A percentile compares a stretch with the other conserved stretches of the same genome.
Evolutionary conservation across 495 filamentous ascomycete species (phyloP).

Genomic region (Talaromyces adpressus): DNA sequence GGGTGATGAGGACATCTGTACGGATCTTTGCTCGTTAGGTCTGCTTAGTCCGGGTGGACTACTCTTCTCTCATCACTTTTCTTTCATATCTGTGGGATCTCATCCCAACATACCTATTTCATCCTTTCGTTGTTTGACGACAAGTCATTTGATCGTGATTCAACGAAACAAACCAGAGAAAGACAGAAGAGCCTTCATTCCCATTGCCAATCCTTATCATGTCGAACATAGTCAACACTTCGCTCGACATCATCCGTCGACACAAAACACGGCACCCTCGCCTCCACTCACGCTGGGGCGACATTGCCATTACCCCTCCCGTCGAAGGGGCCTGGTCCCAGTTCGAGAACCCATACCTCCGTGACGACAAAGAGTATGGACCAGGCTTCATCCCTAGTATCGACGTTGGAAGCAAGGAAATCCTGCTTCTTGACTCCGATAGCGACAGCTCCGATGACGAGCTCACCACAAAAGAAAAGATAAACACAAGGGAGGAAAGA

Average conservation of each 20-base stretch:
- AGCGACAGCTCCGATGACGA: conserved; percentile 11
- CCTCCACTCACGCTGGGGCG: conserved; percentile 35
- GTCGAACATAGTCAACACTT: conserved; percentile 23
- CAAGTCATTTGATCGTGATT: neutral
- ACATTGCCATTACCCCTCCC: conserved; percentile 29
- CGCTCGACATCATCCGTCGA: conserved; percentile 28
- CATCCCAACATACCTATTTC: neutral
- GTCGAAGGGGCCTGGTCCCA: conserved; percentile 38
- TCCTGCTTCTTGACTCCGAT: neutral
- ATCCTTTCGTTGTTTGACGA: neutral
- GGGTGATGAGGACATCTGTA: neutral
- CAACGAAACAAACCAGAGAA: neutral
- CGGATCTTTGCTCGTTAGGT: neutral
- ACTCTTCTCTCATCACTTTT: neutral
- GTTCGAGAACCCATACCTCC: conserved; percentile 26
- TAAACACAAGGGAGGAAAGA: conserved; percentile 6
- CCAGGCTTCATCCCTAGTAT: conserved; percentile 21
- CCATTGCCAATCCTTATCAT: conserved; percentile 11
- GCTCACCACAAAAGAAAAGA: conserved; percentile 15
- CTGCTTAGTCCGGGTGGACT: neutral
- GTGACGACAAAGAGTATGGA: conserved; percentile 17
- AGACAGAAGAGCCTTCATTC: neutral
- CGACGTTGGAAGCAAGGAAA: conserved; percentile 12
- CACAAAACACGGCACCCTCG: conserved; percentile 17
- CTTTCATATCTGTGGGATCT: neutral